Base-by-base conservation (phyloP, 805 yeast genomes). In the Pichia cephalocereana region DNA sequence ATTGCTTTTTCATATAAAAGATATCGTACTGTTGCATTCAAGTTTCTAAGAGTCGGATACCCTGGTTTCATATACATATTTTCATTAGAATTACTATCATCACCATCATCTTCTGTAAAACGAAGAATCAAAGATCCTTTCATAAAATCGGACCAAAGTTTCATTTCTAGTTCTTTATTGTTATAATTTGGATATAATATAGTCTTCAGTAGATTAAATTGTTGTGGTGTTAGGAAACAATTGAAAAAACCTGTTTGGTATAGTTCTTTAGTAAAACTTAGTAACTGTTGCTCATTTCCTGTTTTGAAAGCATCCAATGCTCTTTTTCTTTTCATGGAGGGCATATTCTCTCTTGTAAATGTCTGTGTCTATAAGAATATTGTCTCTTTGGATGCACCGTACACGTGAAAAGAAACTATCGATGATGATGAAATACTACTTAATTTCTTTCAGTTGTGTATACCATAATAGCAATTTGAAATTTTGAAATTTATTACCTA, bases 1-100 rank as follows among this genome's bases (percentile, higher is more conserved):
- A 80, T 71, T 19, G 83, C 89, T 59, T 77, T 80, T 56, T 84
- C 90, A 79, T 86, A 85, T 26, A 85, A 66, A 12, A 83, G 71
- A 54, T 82, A 83, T 53, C 91, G 69, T 44, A 48, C 27, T n/a
- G 51, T 48, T 43, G 83, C 67, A 7, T 88, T 82, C 40, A 84
- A 52, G 63, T 80, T 67, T 61, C 83, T 70, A 1, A 77, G 67
- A 9, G 77, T 70, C 14, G 68, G 70, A 10, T 63, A 53, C 1
- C 80, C 80, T 31, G 68, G 75, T 61, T 65, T 74, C 49, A 70
- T 65, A 51, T 67, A 77, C 53, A 70, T 58, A 43, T 67, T 70
- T 15, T 53, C 50, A 41, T 54, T 52, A 3, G 68, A 63, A 19
- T 69, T 68, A 4, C 37, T 40, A 17, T 47, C 59, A 17, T 50